These are phyloP conservation scores for Aspergillus versicolor DNA, from an alignment of 2,329 filamentous ascomycete genomes.

Conservation along the genomic window DNA sequence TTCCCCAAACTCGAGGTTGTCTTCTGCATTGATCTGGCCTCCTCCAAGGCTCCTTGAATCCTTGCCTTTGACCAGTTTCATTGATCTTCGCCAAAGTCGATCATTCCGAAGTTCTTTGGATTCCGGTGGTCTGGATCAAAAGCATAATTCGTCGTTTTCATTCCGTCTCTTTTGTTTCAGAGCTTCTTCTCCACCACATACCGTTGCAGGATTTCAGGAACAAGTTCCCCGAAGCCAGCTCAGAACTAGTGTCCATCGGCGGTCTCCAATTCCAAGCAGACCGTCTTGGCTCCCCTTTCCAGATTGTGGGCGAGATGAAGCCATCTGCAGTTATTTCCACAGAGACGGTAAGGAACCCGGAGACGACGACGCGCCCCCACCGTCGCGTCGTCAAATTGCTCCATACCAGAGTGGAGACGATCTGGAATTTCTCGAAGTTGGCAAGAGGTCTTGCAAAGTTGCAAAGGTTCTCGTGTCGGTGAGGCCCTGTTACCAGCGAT, in stretches of 20 bases:
- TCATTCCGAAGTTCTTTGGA: constrained; percentile 2
- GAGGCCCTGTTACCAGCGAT: not conserved
- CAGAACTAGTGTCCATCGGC: constrained; percentile 29
- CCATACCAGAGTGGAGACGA: not conserved
- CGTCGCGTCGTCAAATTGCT: constrained; percentile 3
- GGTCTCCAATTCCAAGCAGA: constrained; percentile 15
- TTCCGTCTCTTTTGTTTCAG: constrained; percentile 1
- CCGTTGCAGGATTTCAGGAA: constrained; percentile 33
- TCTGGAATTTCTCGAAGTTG: constrained; percentile 4
- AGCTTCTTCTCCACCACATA: constrained; percentile 16
- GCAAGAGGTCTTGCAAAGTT: not conserved
- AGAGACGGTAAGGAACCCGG: constrained; percentile 1
- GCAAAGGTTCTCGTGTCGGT: constrained; percentile 1
- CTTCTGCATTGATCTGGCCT: constrained; percentile 18
- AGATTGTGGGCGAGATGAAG: constrained; percentile 10
- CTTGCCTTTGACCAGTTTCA: constrained; percentile 1
- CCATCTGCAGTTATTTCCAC: constrained; percentile 7
- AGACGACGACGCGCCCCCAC: not conserved
- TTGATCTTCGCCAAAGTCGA: constrained; percentile 6
- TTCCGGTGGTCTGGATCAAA: not conserved
- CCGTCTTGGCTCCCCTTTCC: constrained; percentile 13
- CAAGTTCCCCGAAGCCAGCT: constrained; percentile 32
- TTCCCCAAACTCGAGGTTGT: not conserved
- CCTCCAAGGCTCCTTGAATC: not conserved
- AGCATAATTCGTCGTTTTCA: constrained; percentile 3